Conservation (phyloP, 129 eudicot genomes). For the Helichrysum umbraculigerum region DNA sequence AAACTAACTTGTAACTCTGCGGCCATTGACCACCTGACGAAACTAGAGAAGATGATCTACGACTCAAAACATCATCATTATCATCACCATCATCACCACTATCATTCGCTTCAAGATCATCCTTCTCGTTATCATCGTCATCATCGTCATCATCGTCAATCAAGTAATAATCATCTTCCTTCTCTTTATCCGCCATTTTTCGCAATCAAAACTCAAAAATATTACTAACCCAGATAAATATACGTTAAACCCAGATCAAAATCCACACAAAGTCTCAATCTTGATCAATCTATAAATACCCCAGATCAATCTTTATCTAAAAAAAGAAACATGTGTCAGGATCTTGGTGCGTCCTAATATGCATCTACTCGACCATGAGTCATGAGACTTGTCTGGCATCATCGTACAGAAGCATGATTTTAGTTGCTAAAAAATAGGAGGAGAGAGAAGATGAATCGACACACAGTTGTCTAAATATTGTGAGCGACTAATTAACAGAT, state of each 20-base stretch:
- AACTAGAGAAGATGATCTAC: slow-evolving; percentile 33
- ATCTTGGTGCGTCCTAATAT: slow-evolving; percentile 25
- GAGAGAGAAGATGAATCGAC: slow-evolving; percentile 39
- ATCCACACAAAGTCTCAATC: slow-evolving; percentile 13
- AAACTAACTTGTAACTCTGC: slow-evolving; percentile 44
- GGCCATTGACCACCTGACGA: slow-evolving; percentile 42
- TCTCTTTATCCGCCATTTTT: slow-evolving; percentile 33
- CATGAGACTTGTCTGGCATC: slow-evolving; percentile 32
- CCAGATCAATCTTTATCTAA: background rate
- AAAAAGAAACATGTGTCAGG: slow-evolving; percentile 22
- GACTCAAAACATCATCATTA: slow-evolving; percentile 20
- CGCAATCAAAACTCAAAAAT: background rate
- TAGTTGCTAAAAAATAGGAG: slow-evolving; percentile 14
- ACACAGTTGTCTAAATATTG: slow-evolving; percentile 25
- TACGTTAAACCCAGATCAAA: background rate
- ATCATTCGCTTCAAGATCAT: slow-evolving; percentile 26
- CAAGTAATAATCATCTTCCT: slow-evolving; percentile 30
- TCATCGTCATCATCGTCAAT: slow-evolving; percentile 28
- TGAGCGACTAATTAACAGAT: slow-evolving; percentile 10
- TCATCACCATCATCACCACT: slow-evolving; percentile 30
- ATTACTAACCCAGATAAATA: background rate
- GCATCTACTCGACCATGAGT: slow-evolving; percentile 42
- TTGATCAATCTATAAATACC: background rate
- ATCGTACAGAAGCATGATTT: slow-evolving; percentile 28
- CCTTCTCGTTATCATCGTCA: slow-evolving; percentile 7